Evolutionary conservation across 345 rosid species (phyloP).

Genomic region (Populus ilicifolia): DNA sequence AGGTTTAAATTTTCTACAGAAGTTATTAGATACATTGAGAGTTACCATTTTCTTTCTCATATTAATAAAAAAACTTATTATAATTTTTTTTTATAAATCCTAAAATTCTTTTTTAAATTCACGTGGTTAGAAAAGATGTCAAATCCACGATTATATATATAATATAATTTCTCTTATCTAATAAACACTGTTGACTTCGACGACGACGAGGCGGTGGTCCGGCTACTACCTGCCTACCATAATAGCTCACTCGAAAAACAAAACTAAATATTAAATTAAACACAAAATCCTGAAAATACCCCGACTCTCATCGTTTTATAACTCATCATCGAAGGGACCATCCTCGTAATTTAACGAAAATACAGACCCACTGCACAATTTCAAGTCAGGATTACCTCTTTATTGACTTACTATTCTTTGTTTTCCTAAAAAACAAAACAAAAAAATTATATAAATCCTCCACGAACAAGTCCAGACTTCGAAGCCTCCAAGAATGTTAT

Average conservation of each 20-base stretch:
- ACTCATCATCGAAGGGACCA: background rate
- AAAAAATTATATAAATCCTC: background rate
- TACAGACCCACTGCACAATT: background rate
- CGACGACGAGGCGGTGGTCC: background rate
- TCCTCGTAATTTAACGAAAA: background rate
- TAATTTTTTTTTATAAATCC: too few species aligned
- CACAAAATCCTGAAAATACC: background rate
- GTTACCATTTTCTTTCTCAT: too few species aligned
- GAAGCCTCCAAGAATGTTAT: slow-evolving; percentile 7
- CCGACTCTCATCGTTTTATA: background rate
- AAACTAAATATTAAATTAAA: background rate
- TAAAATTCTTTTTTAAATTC: too few species aligned
- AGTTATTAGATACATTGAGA: too few species aligned
- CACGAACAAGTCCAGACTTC: background rate
- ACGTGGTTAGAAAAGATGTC: too few species aligned
- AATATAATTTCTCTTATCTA: background rate
- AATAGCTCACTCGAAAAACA: background rate
- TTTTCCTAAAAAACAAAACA: background rate
- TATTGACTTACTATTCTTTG: background rate
- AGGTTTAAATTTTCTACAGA: too few species aligned
- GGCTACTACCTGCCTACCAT: background rate
- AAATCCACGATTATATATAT: too few species aligned
- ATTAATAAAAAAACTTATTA: too few species aligned
- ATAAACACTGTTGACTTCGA: background rate
- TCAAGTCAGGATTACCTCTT: background rate